phyloP scores from a whole-genome alignment of 768 basidiomycete species.

The Suillus tomentosus region DNA sequence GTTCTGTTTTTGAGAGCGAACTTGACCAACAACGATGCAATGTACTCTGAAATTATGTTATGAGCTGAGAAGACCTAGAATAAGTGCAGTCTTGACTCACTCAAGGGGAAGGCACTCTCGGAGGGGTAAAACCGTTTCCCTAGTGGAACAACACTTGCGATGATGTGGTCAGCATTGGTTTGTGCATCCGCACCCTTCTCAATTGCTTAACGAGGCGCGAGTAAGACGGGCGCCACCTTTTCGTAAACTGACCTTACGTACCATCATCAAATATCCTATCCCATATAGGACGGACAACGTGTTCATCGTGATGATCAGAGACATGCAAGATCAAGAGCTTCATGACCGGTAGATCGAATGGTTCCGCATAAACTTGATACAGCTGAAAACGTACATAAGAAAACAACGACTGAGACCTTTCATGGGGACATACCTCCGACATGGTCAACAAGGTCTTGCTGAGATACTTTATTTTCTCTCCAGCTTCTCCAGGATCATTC shows the following conservation, averaged over 20 bases:
- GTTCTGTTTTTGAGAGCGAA: slow-evolving; percentile 66
- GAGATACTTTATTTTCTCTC: slow-evolving; percentile 61
- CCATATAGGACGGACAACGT: slow-evolving; percentile 84
- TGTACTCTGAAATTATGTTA: slow-evolving; percentile 52
- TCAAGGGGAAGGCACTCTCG: slow-evolving; percentile 84
- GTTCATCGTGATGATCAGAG: slow-evolving; percentile 88
- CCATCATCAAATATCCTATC: slow-evolving; percentile 82
- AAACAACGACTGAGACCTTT: slow-evolving; percentile 8
- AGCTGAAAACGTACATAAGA: slow-evolving; percentile 50
- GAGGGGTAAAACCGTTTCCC: slow-evolving; percentile 91
- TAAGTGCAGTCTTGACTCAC: slow-evolving; percentile 45
- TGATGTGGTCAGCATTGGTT: slow-evolving; percentile 61
- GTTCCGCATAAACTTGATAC: slow-evolving; percentile 84
- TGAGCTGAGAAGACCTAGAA: neutral
- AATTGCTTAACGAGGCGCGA: slow-evolving; percentile 41
- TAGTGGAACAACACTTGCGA: slow-evolving; percentile 65
- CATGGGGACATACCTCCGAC: slow-evolving; percentile 64
- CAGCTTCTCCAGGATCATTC: slow-evolving; percentile 61
- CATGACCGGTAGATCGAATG: slow-evolving; percentile 80
- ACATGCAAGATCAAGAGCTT: slow-evolving; percentile 91
- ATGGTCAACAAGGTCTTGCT: slow-evolving; percentile 70
- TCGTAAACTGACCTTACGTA: slow-evolving; percentile 34
- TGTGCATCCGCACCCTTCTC: slow-evolving; percentile 57
- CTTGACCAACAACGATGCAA: slow-evolving; percentile 73
- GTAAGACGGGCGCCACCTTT: neutral